Conservation (phyloP, 805 yeast species). For the Huiozyma naganishii region DNA sequence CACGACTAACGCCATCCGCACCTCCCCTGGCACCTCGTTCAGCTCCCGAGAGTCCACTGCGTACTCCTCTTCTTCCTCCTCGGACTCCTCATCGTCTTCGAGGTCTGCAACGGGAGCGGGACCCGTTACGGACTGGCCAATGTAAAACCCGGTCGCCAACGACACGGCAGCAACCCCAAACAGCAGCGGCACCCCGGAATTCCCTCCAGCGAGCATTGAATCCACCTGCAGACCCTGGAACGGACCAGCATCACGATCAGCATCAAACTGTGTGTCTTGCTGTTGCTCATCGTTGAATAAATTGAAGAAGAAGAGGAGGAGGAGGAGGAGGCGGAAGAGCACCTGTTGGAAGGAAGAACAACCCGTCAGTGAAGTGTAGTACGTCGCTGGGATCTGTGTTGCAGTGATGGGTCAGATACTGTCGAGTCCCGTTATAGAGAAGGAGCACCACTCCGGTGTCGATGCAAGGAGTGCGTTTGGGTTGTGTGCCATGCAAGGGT, state of each 20-base stretch:
- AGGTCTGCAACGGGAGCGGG: constrained; percentile 7
- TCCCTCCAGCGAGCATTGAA: background rate
- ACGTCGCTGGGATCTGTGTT: background rate
- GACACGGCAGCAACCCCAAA: constrained; percentile 22
- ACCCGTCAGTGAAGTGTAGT: no score
- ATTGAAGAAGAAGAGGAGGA: no score
- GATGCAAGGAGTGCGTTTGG: constrained; percentile 68
- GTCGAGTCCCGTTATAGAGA: constrained; percentile 78
- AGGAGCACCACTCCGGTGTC: constrained; percentile 55
- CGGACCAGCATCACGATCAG: no score
- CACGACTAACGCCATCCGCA: constrained; percentile 76
- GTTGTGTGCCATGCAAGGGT: constrained; percentile 95
- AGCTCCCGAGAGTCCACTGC: constrained; percentile 51
- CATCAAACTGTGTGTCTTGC: no score
- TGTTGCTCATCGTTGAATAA: no score
- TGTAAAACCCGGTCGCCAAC: constrained; percentile 21
- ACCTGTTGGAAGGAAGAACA: no score
- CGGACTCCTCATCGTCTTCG: constrained; percentile 22
- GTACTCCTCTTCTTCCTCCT: constrained; percentile 41
- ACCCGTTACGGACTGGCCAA: constrained; percentile 16
- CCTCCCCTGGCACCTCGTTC: constrained; percentile 67
- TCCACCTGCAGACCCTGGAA: no score
- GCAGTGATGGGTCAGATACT: constrained; percentile 86
- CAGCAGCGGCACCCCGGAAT: constrained; percentile 9
- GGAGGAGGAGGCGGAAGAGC: no score